Percentiles rank a stretch among this genome's conserved stretches.
Evolutionary conservation across 2,329 filamentous ascomycete genomes (phyloP).

Genomic region (Thielaviopsis musarum): DNA sequence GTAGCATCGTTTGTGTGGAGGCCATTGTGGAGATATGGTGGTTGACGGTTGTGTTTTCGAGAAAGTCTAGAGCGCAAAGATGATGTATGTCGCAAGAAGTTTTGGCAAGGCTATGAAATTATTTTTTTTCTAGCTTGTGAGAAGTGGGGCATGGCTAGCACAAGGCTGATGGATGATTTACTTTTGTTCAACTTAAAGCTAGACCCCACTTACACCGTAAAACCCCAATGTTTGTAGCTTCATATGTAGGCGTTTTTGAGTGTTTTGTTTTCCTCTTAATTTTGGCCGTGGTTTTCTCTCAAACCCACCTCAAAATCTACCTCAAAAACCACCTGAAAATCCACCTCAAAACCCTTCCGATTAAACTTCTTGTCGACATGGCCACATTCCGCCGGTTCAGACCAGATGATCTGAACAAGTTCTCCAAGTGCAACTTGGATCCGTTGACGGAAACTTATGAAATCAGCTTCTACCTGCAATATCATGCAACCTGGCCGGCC

Average conservation of each 20-base stretch:
- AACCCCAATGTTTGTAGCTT: too few species aligned
- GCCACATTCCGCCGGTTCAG: conserved; percentile 73
- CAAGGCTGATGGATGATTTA: conserved; percentile 5
- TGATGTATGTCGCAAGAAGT: not conserved
- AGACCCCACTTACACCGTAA: too few species aligned
- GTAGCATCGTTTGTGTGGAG: conserved; percentile 47
- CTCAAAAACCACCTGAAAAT: too few species aligned
- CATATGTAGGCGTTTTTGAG: too few species aligned
- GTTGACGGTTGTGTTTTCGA: not conserved
- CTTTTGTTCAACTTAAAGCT: too few species aligned
- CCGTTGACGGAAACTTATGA: conserved; percentile 97
- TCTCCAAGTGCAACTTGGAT: conserved; percentile 92
- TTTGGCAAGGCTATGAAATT: conserved; percentile 5
- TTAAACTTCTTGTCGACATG: conserved; percentile 30
- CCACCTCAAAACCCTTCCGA: too few species aligned
- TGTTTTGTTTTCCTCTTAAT: too few species aligned
- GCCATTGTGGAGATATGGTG: conserved; percentile 31
- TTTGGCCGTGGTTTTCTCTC: too few species aligned
- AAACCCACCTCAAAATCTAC: too few species aligned
- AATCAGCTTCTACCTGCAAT: conserved; percentile 86
- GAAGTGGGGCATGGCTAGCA: conserved; percentile 1
- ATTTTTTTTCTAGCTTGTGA: conserved; percentile 6
- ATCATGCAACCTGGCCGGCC: conserved; percentile 88
- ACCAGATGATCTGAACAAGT: conserved; percentile 67
- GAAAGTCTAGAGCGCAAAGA: not conserved